phyloP scores from a whole-genome alignment of 805 yeast genomes.

The Lipomyces oligophaga region DNA sequence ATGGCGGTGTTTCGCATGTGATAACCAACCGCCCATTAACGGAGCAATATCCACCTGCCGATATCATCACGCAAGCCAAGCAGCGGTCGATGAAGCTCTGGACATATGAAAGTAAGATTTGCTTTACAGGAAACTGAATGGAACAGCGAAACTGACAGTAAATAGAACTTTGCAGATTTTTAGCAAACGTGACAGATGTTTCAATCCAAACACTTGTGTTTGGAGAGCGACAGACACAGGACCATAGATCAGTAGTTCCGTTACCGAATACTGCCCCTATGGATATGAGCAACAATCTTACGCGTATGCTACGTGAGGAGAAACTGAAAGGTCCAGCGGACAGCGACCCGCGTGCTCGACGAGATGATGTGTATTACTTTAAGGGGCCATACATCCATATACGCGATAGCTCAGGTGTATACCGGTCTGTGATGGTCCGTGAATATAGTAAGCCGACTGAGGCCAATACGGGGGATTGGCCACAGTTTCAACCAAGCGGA shows the following conservation, averaged over 20 bases:
- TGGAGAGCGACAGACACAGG: no score
- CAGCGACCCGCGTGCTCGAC: slow-evolving; percentile 76
- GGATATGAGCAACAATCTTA: slow-evolving; percentile 30
- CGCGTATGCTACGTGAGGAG: slow-evolving; percentile 74
- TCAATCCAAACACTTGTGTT: no score
- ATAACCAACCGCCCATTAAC: slow-evolving; percentile 59
- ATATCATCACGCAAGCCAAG: slow-evolving; percentile 63
- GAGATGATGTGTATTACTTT: slow-evolving; percentile 83
- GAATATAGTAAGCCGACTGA: slow-evolving; percentile 61
- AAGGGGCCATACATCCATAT: slow-evolving; percentile 69
- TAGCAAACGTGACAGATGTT: slow-evolving; percentile 8
- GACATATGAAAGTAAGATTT: slow-evolving; percentile 62
- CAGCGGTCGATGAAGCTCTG: slow-evolving; percentile 71
- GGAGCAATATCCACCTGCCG: slow-evolving; percentile 44
- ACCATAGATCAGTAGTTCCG: background rate
- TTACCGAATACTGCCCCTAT: slow-evolving; percentile 3
- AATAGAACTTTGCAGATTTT: slow-evolving; percentile 19
- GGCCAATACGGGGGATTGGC: slow-evolving; percentile 48
- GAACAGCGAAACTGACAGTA: no score
- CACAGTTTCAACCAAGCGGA: slow-evolving; percentile 57
- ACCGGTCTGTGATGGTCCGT: slow-evolving; percentile 74
- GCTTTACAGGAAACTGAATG: no score
- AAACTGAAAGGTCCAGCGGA: slow-evolving; percentile 82
- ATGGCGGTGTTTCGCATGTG: slow-evolving; percentile 66
- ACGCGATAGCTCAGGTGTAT: slow-evolving; percentile 72